phyloP scores from a whole-genome alignment of 2,329 filamentous ascomycete genomes.

The Paecilomyces formosus region DNA sequence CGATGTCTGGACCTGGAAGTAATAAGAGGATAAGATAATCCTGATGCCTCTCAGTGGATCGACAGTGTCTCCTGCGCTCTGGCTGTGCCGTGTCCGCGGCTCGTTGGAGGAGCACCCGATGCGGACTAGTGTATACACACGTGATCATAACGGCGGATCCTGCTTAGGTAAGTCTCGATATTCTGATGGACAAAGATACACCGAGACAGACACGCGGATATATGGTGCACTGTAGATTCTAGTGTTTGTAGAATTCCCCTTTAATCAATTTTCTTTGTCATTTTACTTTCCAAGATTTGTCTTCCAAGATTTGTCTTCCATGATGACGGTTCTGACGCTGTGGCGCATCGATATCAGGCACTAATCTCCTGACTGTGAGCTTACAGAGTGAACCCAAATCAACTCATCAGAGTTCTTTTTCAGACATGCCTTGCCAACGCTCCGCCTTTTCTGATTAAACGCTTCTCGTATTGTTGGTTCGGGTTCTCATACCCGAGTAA shows the following conservation, averaged over 20 bases:
- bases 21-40: constrained; percentile 14
- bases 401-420: not conserved
- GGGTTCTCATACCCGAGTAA: not conserved
- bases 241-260: too few species aligned
- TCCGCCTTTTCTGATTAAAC: not conserved
- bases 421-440: not conserved
- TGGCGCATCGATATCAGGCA: too few species aligned
- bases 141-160: constrained; percentile 4
- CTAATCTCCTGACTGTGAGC: too few species aligned
- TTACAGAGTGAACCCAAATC: too few species aligned
- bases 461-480: not conserved
- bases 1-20: constrained; percentile 1
- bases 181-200: too few species aligned
- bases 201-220: too few species aligned
- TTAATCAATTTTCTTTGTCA: too few species aligned
- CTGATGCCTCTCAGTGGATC: constrained; percentile 8
- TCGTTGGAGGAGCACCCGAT: constrained; percentile 5
- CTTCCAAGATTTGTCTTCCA: too few species aligned
- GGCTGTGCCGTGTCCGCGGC: constrained; percentile 12
- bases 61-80: constrained; percentile 2
- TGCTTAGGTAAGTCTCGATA: not conserved
- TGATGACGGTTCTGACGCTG: too few species aligned
- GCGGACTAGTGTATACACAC: constrained; percentile 12
- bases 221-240: too few species aligned
- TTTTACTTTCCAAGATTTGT: too few species aligned